Evolutionary conservation across 2,329 filamentous ascomycete genomes (phyloP).

Genomic region (Lachnellula cervina): DNA sequence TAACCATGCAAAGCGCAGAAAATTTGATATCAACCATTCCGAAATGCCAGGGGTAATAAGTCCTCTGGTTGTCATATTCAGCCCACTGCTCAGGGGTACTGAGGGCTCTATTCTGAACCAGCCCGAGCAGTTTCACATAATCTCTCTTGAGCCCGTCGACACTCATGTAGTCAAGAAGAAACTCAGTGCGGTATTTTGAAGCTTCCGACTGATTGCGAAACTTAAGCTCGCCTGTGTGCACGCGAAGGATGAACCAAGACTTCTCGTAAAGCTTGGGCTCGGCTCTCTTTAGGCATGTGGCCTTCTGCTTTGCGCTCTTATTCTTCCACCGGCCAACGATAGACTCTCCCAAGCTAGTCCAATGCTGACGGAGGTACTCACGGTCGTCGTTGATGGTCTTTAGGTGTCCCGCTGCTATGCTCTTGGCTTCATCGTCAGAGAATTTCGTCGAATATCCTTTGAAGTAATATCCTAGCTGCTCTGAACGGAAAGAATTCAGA

Average conservation of each 20-base stretch:
- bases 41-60: neutral
- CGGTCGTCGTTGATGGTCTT: neutral
- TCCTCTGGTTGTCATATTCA: neutral
- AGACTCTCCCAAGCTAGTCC: neutral
- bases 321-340: neutral
- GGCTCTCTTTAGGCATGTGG: constrained; percentile 14
- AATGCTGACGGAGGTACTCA: neutral
- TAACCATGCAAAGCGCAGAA: constrained; percentile 1
- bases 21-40: neutral
- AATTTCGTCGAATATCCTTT: neutral
- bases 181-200: neutral
- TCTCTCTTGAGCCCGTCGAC: neutral
- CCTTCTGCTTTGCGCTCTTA: neutral
- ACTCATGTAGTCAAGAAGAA: neutral
- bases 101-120: neutral
- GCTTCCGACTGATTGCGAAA: neutral
- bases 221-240: neutral
- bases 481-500: neutral
- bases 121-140: neutral
- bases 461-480: neutral
- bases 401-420: neutral
- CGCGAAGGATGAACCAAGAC: neutral
- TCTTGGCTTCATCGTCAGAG: neutral
- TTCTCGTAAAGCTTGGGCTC: constrained; percentile 28
- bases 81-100: neutral